These are phyloP conservation scores for Boletus reticulatus DNA, from an alignment of 768 basidiomycete genomes.

Conservation along the genomic window DNA sequence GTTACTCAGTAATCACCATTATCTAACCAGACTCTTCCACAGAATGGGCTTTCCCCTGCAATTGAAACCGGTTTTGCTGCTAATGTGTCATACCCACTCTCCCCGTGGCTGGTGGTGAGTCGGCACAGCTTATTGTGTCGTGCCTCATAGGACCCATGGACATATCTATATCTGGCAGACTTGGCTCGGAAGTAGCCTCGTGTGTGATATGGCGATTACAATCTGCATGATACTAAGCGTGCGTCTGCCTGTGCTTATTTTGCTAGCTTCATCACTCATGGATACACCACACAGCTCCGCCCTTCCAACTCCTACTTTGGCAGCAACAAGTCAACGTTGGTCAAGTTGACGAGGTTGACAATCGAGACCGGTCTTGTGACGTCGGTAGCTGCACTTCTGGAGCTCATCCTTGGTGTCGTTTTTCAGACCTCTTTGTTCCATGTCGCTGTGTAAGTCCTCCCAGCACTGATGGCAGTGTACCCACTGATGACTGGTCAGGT, in stretches of 20 bases:
- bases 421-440: not conserved
- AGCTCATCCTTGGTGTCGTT: constrained; percentile 12
- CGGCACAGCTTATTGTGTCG: too few species aligned
- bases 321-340: not conserved
- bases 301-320: constrained; percentile 4
- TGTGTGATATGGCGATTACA: constrained; percentile 21
- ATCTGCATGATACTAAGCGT: constrained; percentile 18
- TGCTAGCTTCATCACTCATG: not conserved
- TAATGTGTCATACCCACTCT: too few species aligned
- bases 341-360: constrained; percentile 17
- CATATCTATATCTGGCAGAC: constrained; percentile 7
- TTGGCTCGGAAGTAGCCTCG: constrained; percentile 21
- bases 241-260: not conserved
- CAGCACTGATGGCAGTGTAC: not conserved
- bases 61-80: too few species aligned
- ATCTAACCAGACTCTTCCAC: too few species aligned
- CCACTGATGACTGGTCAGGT: constrained; percentile 1
- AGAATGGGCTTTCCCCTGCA: too few species aligned
- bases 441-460: constrained; percentile 16
- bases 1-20: too few species aligned
- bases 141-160: not conserved
- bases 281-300: constrained; percentile 9
- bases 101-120: constrained; percentile 12
- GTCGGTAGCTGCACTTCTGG: constrained; percentile 13
- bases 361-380: constrained; percentile 26